phyloP scores from a whole-genome alignment of 164 flowering plant species.

The Houttuynia cordata region DNA sequence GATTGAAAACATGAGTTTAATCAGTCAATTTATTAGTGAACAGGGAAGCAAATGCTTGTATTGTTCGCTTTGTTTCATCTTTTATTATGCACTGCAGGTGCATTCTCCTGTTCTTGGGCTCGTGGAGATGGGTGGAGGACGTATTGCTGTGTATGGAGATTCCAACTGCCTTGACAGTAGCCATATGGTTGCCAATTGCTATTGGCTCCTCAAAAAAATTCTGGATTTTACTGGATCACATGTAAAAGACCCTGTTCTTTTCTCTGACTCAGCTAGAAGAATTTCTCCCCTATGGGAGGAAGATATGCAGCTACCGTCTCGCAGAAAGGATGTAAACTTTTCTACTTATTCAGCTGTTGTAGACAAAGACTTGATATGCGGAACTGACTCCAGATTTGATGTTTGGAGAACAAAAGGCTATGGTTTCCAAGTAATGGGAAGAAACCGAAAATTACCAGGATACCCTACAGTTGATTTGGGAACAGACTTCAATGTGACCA shows the following conservation, averaged over 20 bases:
- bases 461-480: constrained; percentile 42
- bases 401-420: constrained; percentile 91
- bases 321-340: constrained; percentile 88
- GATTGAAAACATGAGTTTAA: too few relatives aligned
- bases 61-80: background rate
- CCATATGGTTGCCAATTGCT: constrained; percentile 97
- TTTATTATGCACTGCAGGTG: constrained; percentile 35
- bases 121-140: constrained; percentile 61
- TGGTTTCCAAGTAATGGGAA: constrained; percentile 49
- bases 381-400: constrained; percentile 77
- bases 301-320: constrained; percentile 64
- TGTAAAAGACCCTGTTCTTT: constrained; percentile 69
- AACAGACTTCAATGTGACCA: constrained; percentile 36
- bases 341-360: constrained; percentile 71
- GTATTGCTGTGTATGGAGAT: constrained; percentile 91
- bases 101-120: constrained; percentile 86
- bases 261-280: constrained; percentile 47
- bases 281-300: constrained; percentile 36
- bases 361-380: constrained; percentile 69
- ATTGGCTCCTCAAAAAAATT: constrained; percentile 75
- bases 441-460: constrained; percentile 74
- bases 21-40: too few relatives aligned
- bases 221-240: constrained; percentile 65
- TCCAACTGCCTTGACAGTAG: constrained; percentile 98
- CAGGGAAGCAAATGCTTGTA: too few relatives aligned